Conservation (phyloP, 768 basidiomycete genomes). For the Exidia glandulosa region DNA sequence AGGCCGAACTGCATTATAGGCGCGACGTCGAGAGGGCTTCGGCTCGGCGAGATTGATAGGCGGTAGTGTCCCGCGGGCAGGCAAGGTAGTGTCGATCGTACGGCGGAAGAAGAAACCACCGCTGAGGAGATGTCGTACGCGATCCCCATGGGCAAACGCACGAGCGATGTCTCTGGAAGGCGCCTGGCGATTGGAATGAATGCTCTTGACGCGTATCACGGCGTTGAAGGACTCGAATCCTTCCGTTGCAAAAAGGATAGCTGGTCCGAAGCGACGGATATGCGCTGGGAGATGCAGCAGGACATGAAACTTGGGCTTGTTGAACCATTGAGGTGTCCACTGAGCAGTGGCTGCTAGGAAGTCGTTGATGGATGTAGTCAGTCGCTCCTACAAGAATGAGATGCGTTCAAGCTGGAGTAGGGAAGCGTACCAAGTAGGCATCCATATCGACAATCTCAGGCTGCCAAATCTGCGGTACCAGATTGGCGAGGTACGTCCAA, state of each 20-base stretch:
- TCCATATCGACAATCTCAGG: too few species aligned
- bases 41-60: too few species aligned
- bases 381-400: conserved; percentile 6
- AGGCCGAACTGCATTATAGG: neutral
- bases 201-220: conserved; percentile 13
- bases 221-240: conserved; percentile 30
- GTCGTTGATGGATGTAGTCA: conserved; percentile 22
- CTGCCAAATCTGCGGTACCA: too few species aligned
- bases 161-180: conserved; percentile 14
- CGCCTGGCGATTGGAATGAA: conserved; percentile 22
- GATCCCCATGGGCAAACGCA: conserved; percentile 13
- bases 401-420: too few species aligned
- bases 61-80: neutral
- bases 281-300: conserved; percentile 26
- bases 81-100: too few species aligned
- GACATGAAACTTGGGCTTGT: conserved; percentile 35
- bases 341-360: conserved; percentile 24
- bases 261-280: conserved; percentile 30
- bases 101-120: conserved; percentile 15
- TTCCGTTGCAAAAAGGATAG: conserved; percentile 33
- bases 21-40: neutral
- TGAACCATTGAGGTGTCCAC: conserved; percentile 25
- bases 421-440: too few species aligned
- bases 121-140: conserved; percentile 18
- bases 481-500: too few species aligned